Base-by-base conservation (phyloP, 2,329 filamentous ascomycete species). In the Epichloe sibirici region DNA sequence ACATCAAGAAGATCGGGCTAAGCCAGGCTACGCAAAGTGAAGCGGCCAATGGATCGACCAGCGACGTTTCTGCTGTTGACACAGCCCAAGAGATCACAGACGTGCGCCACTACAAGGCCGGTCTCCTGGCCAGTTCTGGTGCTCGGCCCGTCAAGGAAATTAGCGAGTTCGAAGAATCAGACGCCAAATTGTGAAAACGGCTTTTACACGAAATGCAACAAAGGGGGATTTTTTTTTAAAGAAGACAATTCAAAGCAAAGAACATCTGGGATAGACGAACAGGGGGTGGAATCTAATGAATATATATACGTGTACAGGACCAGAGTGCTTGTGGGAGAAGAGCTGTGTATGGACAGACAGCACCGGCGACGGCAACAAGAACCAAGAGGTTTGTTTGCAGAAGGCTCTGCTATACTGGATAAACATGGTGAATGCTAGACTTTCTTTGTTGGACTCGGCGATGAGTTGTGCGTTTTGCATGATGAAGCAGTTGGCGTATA, bases 141-240 rank as follows among this genome's bases (percentile, higher is more conserved):
- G 81, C 90, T 2, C 76, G 76, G 56, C 80, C 90, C 0, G 79
- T 87, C 34, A 83, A 79, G 63, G 85, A 93, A 58, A 68, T 97
- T 52, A 85, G 77, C 56, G 86, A 90, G 62, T 97, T 91, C 67
- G 87, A 95, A 65, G 91, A 96, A 55, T 74, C 84, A 55, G 88
- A 88, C 57, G 72, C 87, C 13, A 96, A 96, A 72, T 75, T 96
- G 53, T 91, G 53, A 57, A 39, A 11, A 15, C 39, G 37, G 23
- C 39, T 35, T 38, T 28, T n/a, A n/a, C 17, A 6, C 21, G 4
- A 9, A 7, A 38, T n/a, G 43, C n/a, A 31, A n/a, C 15, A 39
- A 13, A 5, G 12, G 25, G n/a, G 11, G 5, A n/a, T 34, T 25
- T 13, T 12, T 12, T 4, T 4, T 31, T 9, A 11, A 11, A 31